phyloP scores from a whole-genome alignment of 108 stramenopile genomes.

The Pseudonitzschia pungens region DNA sequence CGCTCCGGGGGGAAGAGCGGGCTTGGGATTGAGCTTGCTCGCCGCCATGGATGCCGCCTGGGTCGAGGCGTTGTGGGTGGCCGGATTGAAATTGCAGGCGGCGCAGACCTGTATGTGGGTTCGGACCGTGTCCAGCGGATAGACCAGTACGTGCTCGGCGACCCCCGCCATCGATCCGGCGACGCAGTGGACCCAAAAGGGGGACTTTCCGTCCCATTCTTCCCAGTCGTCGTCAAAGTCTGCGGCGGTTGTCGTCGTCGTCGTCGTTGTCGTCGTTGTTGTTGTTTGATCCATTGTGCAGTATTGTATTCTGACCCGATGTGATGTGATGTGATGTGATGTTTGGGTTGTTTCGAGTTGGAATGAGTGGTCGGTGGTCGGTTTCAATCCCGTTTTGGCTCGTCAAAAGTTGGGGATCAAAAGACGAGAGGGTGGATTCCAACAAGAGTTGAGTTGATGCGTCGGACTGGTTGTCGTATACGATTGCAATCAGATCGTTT shows the following conservation, averaged over 20 bases:
- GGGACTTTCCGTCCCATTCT: constrained; percentile 93
- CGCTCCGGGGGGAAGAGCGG: neutral
- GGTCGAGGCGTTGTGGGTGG: constrained; percentile 1
- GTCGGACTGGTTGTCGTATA: no score
- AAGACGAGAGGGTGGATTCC: no score
- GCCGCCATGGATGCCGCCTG: neutral
- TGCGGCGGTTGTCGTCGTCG: constrained; percentile 54
- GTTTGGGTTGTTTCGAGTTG: neutral
- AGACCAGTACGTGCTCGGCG: constrained; percentile 91
- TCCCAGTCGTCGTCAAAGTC: constrained; percentile 87
- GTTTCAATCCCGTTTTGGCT: no score
- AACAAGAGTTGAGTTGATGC: no score
- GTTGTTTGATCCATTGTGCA: neutral
- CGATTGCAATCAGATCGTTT: no score
- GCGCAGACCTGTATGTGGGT: constrained; percentile 93
- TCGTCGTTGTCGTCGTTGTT: neutral
- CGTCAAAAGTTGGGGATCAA: no score
- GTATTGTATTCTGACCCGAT: no score
- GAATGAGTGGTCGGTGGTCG: no score
- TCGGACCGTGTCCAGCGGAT: constrained; percentile 96
- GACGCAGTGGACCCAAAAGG: constrained; percentile 90
- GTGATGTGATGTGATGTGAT: neutral
- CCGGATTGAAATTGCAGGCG: constrained; percentile 37
- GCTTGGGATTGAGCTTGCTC: neutral
- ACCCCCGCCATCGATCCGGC: constrained; percentile 96